phyloP scores from a whole-genome alignment of 2,329 filamentous ascomycete genomes.

The Emydomyces testavorans region DNA sequence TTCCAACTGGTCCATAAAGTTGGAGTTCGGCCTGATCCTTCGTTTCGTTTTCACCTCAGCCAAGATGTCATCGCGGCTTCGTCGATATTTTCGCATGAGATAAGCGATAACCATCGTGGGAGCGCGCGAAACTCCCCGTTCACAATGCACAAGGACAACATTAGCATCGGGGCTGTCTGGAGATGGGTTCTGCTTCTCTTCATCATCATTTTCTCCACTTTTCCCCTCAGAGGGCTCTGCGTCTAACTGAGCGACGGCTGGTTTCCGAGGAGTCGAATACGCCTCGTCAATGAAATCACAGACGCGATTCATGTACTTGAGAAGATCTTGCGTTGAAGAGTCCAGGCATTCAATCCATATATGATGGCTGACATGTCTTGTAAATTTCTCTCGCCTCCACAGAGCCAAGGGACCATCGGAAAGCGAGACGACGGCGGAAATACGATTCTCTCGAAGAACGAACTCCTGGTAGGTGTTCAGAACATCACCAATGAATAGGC shows the following conservation, averaged over 20 bases:
- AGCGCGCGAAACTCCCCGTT: conserved; percentile 23
- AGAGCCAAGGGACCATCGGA: not conserved
- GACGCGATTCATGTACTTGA: conserved; percentile 21
- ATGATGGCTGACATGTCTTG: conserved; percentile 20
- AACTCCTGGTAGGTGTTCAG: no score
- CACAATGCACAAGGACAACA: conserved; percentile 22
- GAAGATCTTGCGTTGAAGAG: conserved; percentile 23
- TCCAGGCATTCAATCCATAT: conserved; percentile 24
- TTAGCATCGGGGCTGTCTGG: conserved; percentile 10
- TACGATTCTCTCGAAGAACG: no score
- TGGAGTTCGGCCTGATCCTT: conserved; percentile 20
- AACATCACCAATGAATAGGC: no score
- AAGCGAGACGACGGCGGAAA: not conserved
- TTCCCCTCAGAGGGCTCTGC: no score
- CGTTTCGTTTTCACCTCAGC: conserved; percentile 21
- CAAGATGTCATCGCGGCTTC: conserved; percentile 17
- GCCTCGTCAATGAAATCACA: conserved; percentile 23
- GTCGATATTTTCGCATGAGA: conserved; percentile 22
- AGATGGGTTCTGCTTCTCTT: no score
- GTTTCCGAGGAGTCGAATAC: conserved; percentile 10
- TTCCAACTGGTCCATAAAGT: conserved; percentile 22
- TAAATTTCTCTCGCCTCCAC: conserved; percentile 6
- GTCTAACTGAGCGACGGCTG: no score
- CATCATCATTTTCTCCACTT: no score
- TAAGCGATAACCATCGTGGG: conserved; percentile 23